Base-by-base conservation (phyloP, 306 rosid species). In the Cicer arietinum region DNA sequence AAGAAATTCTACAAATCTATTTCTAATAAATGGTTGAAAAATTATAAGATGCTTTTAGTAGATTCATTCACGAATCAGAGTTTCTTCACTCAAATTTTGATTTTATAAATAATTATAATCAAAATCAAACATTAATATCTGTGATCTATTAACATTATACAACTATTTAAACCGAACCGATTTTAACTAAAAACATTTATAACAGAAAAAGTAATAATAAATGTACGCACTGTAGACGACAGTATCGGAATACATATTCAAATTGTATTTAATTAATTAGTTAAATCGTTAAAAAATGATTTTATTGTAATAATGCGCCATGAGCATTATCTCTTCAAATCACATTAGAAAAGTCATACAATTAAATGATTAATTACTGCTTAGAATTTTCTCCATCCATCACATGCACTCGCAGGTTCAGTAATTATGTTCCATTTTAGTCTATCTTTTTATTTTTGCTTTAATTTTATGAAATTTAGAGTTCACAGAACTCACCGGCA, bases 401-500 rank as follows among this genome's bases (percentile, higher is more conserved):
- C 77, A 50, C 82, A 46, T 66, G 61, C 8, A 58, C 3, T 16
- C 54, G 8, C 73, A 65, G 60, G 8, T 6, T 63, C 62, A 45
- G 42, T 14, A 11, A 52, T 57, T 50, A 47, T 46, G 7, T 59
- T 77, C 52, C 16, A 30, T 56, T 45, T 54, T n/a, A 52, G 7
- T 44, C 3, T 5, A 11, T 7, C 7, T 66, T 10, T 1, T 58
- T 53, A 40, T 53, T 70, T 6, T 53, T 54, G 1, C 5, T 53
- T 45, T 37, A 10, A 78, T 58, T 30, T 42, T 40, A 73, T n/a
- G 74, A 53, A 77, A 60, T 13, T 30, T 17, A 66, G 25, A 75
- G 42, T 71, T 64, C 16, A 25, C 48, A 12, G 75, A 78, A 54
- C 88, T 87, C 79, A 95, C 99, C 87, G 98, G 99, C 88, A 95